Base-by-base conservation (phyloP, 106 monocot genomes). In the Cymbidium sinense region DNA sequence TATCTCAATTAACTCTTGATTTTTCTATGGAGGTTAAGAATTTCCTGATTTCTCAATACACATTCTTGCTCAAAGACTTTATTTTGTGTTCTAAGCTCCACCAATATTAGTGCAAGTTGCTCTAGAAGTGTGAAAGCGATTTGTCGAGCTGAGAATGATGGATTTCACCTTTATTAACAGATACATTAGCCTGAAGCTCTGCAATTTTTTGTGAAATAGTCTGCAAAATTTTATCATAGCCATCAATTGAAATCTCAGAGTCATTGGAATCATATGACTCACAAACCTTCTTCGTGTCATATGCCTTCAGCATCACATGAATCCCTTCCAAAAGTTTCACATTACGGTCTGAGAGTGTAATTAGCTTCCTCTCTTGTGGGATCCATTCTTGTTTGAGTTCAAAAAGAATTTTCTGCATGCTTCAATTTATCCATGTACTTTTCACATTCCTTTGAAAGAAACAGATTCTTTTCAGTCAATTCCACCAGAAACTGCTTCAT, bases 81-180 rank as follows among this genome's bases (percentile, higher is more conserved):
- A 39, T 81, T 87, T 43, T 84, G 79, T 15, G 50, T 77, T 34
- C 67, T 83, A 65, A 92, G 64, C 43, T 83, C 80, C 5, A 52
- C 52, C 18, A 86, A 19, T 70, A 85, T 85, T 61, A 71, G 50
- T 25, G 80, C 78, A 50, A 81, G 71, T 64, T 92, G 89, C 64
- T 89, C 80, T 0, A 89, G 36, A 39, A 92, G 78, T 34, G 87
- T 83, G 25, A 77, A 29, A 34, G 85, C 54, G 89, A 84, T 43
- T 86, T 87, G 80, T 89, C 91, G 77, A 88, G 41, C 67, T 83
- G 33, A 43, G 91, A 34, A 34, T 37, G 31, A 62, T 74, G 80
- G 15, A 58, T 81, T 64, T 81, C 81, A 75, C 74, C 75, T 21
- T 81, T 62, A 33, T 47, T 28, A 81, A 31, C 75, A 47, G 47